phyloP scores from a whole-genome alignment of 768 basidiomycete genomes.

The Lepiota venenata region DNA sequence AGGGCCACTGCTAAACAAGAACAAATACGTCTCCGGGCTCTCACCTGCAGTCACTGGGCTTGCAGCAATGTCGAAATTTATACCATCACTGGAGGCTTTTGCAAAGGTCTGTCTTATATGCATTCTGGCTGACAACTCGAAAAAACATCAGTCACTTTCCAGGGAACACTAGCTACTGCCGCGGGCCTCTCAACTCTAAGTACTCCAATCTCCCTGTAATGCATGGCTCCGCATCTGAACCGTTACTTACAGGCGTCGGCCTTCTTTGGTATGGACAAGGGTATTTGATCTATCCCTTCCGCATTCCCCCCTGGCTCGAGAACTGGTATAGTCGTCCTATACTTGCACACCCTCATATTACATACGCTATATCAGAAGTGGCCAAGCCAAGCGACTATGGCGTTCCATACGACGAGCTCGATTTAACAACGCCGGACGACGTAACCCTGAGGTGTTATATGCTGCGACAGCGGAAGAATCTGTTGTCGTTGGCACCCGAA shows the following conservation, averaged over 20 bases:
- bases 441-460: conserved; percentile 75
- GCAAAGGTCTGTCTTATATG: conserved; percentile 34
- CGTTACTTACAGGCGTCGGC: conserved; percentile 48
- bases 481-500: conserved; percentile 32
- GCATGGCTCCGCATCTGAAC: conserved; percentile 7
- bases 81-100: conserved; percentile 45
- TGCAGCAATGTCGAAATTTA: conserved; percentile 29
- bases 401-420: conserved; percentile 72
- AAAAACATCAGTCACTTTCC: background rate
- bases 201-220: conserved; percentile 21
- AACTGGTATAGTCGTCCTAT: conserved; percentile 42
- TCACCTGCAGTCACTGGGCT: background rate
- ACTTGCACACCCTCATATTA: background rate
- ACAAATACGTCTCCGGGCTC: background rate
- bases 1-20: background rate
- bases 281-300: conserved; percentile 87
- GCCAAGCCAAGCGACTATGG: conserved; percentile 65
- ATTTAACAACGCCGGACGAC: conserved; percentile 69
- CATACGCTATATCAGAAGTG: conserved; percentile 48
- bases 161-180: conserved; percentile 56
- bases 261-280: conserved; percentile 86
- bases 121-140: no score
- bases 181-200: conserved; percentile 57
- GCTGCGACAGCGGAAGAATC: conserved; percentile 57
- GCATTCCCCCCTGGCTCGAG: conserved; percentile 78